phyloP scores from a whole-genome alignment of 192 early-diverging fungal species.

The Mortierella alpina region DNA sequence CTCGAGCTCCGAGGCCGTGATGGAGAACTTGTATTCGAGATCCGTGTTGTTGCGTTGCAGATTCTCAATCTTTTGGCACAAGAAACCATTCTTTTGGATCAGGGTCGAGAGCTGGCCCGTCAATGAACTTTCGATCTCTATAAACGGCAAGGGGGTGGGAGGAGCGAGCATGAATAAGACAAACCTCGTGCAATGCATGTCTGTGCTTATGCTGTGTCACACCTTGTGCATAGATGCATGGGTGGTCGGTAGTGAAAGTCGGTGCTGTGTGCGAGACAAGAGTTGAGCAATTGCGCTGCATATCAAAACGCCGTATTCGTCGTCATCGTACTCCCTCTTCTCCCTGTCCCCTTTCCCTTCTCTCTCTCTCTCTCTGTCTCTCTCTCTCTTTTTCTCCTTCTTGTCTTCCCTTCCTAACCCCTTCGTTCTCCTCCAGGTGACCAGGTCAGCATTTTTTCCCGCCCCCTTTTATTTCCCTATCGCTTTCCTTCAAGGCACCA shows the following conservation, averaged over 20 bases:
- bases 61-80: slow-evolving; percentile 55
- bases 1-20: slow-evolving; percentile 48
- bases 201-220: too few species aligned
- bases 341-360: background rate
- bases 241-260: too few species aligned
- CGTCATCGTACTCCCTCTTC: background rate
- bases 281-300: background rate
- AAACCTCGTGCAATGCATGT: too few species aligned
- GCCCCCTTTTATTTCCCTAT: slow-evolving; percentile 18
- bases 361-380: background rate
- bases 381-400: background rate
- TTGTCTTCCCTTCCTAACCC: background rate
- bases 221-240: too few species aligned
- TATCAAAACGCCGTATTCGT: background rate
- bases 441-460: slow-evolving; percentile 13
- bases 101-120: slow-evolving; percentile 47
- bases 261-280: background rate
- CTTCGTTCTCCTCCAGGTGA: slow-evolving; percentile 13
- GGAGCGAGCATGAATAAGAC: too few species aligned
- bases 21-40: slow-evolving; percentile 52
- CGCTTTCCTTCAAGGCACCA: background rate
- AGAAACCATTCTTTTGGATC: slow-evolving; percentile 51
- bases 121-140: slow-evolving; percentile 47
- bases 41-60: slow-evolving; percentile 50
- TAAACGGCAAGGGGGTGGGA: too few species aligned